Conservation (phyloP, 805 yeast species). For the Candida patagonica region DNA sequence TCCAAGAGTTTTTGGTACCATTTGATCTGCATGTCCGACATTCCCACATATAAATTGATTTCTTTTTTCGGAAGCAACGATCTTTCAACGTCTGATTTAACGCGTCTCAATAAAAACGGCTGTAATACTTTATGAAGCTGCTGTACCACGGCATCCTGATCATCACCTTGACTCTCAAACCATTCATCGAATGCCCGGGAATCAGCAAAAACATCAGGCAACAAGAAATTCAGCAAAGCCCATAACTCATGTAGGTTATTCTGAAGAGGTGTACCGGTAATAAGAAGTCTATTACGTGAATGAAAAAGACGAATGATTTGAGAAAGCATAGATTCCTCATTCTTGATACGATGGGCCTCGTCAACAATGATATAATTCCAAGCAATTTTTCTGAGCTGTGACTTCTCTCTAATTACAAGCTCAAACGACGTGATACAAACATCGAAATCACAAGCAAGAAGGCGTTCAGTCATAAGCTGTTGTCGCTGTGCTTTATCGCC, state of each 20-base stretch:
- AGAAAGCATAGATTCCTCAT: conserved; percentile 83
- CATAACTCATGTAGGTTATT: conserved; percentile 92
- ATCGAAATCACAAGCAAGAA: conserved; percentile 72
- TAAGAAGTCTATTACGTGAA: conserved; percentile 72
- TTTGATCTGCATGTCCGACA: conserved; percentile 88
- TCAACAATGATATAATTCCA: conserved; percentile 95
- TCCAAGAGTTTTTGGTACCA: conserved; percentile 86
- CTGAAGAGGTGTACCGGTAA: conserved; percentile 95
- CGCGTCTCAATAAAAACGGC: conserved; percentile 83
- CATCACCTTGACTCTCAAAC: conserved; percentile 49
- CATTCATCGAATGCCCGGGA: conserved; percentile 85
- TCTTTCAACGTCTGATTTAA: conserved; percentile 88
- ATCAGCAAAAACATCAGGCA: conserved; percentile 94
- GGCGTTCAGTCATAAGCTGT: conserved; percentile 44
- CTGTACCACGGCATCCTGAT: conserved; percentile 75
- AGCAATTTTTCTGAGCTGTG: conserved; percentile 64
- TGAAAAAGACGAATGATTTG: conserved; percentile 85
- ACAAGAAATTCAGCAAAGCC: conserved; percentile 82
- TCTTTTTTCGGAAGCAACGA: conserved; percentile 85
- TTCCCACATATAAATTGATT: conserved; percentile 83
- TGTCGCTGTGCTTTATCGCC: conserved; percentile 77
- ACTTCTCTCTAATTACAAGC: conserved; percentile 83
- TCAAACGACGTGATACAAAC: conserved; percentile 87
- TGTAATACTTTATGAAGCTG: conserved; percentile 79
- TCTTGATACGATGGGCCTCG: conserved; percentile 94